These are phyloP conservation scores for Drechslerella coelobrocha DNA, from an alignment of 2,329 filamentous ascomycete genomes.

Conservation along the genomic window DNA sequence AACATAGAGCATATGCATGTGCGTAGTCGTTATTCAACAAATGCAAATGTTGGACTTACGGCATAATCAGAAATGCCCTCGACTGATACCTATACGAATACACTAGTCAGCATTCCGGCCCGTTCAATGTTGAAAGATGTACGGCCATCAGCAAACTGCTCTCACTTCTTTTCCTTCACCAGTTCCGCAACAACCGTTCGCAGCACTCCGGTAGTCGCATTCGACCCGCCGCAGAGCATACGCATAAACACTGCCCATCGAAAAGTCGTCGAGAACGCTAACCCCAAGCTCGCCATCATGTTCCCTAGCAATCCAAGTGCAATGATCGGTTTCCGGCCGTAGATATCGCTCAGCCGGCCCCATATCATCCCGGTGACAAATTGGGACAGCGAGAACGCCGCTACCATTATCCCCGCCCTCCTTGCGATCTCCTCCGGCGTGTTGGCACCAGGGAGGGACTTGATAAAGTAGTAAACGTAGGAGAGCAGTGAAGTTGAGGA, in stretches of 20 bases:
- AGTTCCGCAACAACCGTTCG: conserved; percentile 76
- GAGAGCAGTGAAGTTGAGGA: conserved; percentile 78
- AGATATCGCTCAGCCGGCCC: conserved; percentile 72
- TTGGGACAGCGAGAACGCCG: conserved; percentile 80
- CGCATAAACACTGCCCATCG: conserved; percentile 70
- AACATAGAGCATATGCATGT: neutral
- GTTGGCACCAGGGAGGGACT: conserved; percentile 71
- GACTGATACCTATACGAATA: conserved; percentile 37
- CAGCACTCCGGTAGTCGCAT: conserved; percentile 78
- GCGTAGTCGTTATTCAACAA: neutral
- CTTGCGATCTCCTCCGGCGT: conserved; percentile 68
- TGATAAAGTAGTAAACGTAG: conserved; percentile 89
- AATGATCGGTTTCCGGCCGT: conserved; percentile 78
- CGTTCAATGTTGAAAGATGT: too few species aligned
- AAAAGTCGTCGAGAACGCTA: conserved; percentile 73
- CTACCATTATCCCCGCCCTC: conserved; percentile 79
- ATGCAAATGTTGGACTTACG: conserved; percentile 49
- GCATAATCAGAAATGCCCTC: conserved; percentile 60
- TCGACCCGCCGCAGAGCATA: conserved; percentile 70
- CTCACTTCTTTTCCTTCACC: conserved; percentile 71
- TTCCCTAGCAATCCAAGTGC: conserved; percentile 78
- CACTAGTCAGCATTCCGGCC: conserved; percentile 11
- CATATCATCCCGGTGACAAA: conserved; percentile 83
- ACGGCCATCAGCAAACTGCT: conserved; percentile 55
- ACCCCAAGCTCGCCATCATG: conserved; percentile 69